Base-by-base conservation (phyloP, 352 stramenopile species). In the Pythium aristosporum region DNA sequence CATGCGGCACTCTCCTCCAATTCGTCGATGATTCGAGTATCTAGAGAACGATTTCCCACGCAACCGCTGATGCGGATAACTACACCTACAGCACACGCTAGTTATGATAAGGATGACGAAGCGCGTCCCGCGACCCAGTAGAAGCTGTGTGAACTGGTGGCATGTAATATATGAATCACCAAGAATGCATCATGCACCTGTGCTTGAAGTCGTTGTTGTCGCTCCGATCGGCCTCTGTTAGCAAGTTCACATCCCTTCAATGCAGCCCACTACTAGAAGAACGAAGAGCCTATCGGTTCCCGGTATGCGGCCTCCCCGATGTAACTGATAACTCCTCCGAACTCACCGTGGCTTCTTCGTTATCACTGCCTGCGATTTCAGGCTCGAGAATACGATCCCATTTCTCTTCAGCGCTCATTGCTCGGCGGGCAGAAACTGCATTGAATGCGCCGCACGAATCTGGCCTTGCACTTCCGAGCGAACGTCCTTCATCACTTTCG, bases 311-410 rank as follows among this genome's bases (percentile, higher is more conserved):
- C 30, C 32, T 20, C 28, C 6, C 30, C 16, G n/a, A 16, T 30
- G 30, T 18, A 44, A 54, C 36, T 46, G 9, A 2, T 4, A 15
- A 15, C 16, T 30, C 25, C 23, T 43, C 21, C 11, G 28, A 53
- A 34, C n/a, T 54, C 34, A 36, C 23, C 46, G 56, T 50, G 9
- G 68, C 41, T 23, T 64, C 66, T 23, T 64, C 58, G 39, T 30
- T 51, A 61, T 66, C 62, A 47, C 51, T 57, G 57, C 34, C 37
- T 32, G 75, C 69, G 16, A 83, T 58, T 48, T 87, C 71, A 11
- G 44, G 57, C 21, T 66, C 75, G 30, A 91, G 69, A 51, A 91
- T 91, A 28, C 74, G 75, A 66, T 91, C 82, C 82, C 82, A 91
- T 62, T 91, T 91, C 50, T 88, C 80, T 69, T 91, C 82, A 3